Conservation (phyloP, 306 rosid genomes). For the Senna siamea region DNA sequence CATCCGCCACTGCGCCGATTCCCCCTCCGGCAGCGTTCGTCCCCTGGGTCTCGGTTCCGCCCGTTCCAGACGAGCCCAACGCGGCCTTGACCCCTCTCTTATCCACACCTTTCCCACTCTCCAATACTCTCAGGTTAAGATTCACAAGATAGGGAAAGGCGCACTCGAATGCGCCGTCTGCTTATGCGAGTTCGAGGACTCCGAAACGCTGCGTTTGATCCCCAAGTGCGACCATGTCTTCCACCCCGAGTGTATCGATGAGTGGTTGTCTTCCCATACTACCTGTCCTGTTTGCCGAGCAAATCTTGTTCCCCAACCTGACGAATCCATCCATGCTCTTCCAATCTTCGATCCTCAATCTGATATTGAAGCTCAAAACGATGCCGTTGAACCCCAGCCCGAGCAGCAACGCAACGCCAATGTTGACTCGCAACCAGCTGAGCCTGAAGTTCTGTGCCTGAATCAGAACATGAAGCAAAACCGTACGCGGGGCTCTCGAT, state of each 20-base stretch:
- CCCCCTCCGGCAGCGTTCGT: conserved; percentile 41
- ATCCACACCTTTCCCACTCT: conserved; percentile 72
- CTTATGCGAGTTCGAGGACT: conserved; percentile 78
- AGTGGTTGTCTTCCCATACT: conserved; percentile 74
- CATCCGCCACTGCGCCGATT: conserved; percentile 73
- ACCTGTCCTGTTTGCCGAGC: conserved; percentile 95
- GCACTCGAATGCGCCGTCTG: conserved; percentile 94
- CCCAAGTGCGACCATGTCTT: conserved; percentile 95
- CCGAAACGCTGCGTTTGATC: conserved; percentile 85
- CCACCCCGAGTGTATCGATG: conserved; percentile 90
- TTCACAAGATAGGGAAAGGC: conserved; percentile 70
- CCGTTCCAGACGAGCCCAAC: conserved; percentile 52
- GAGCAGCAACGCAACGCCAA: background rate
- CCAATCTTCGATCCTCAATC: background rate
- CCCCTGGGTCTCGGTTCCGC: background rate
- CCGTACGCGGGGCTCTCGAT: conserved; percentile 54
- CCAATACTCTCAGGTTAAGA: conserved; percentile 63
- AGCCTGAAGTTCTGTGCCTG: background rate
- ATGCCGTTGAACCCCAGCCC: conserved; percentile 12
- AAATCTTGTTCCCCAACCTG: conserved; percentile 64
- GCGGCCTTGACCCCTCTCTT: conserved; percentile 66
- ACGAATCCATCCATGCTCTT: conserved; percentile 36
- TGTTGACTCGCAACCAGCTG: background rate
- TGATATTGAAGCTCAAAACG: conserved; percentile 59
- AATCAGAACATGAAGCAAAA: conserved; percentile 55